Base-by-base conservation (phyloP, 2,329 filamentous ascomycete genomes). In the Colletotrichum cordylinicola region DNA sequence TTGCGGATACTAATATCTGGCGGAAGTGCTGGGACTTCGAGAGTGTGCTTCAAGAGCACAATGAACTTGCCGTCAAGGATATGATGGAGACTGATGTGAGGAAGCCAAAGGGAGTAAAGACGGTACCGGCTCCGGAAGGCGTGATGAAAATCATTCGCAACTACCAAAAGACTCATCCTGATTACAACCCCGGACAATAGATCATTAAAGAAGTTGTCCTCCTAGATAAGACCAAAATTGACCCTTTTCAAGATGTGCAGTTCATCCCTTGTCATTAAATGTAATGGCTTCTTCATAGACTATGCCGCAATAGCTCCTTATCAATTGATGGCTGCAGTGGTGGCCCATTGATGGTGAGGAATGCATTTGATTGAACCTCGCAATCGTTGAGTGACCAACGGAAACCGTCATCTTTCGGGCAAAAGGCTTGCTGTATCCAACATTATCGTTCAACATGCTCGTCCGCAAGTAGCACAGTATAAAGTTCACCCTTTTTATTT, bases 11-110 rank as follows among this genome's bases (percentile, higher is more conserved):
- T 1, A 72, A 72, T 24, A 72, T 72, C 13, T 72, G 62, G 70
- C 70, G 70, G 18, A 67, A 72, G 29, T 72, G 62, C 8, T 67
- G 62, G 62, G 64, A 72, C 8, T 72, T 72, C 4, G 70, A 72
- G 15, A 67, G 33, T 4, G 52, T 72, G 4, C 18, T 72, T 6
- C 52, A 72, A n/a, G 62, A 67, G n/a, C 69, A 72, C 5, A 67
- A 58, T 33, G 61, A 72, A 8, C 39, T 56, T n/a, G 69, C 69
- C 1, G 48, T 72, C 15, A 56, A 67, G 18, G 69, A 72, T 9
- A 60, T 72, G 33, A 35, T 66, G 4, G 69, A 72, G 21, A 67
- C 33, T 3, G 69, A 72, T 58, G 39, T 72, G 16, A 29, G 69
- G 7, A 72, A 72, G 61, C 69, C 69, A 2, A 48, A 60, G 2